Evolutionary conservation across 768 basidiomycete species (phyloP).

Genomic region (Postia placenta): DNA sequence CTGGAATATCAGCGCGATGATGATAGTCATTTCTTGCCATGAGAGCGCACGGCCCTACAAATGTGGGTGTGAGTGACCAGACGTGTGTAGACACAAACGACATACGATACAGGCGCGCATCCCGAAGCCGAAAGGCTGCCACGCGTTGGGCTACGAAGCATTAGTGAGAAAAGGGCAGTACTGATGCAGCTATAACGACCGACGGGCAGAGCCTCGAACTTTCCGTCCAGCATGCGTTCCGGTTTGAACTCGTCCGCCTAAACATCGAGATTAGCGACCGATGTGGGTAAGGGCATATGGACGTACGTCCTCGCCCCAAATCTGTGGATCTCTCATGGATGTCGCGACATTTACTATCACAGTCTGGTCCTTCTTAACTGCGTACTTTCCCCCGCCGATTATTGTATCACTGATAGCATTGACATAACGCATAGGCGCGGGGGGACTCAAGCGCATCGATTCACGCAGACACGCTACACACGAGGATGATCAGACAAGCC

Average conservation of each 20-base stretch:
- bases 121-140: constrained; percentile 33
- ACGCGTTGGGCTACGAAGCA: constrained; percentile 32
- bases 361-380: constrained; percentile 24
- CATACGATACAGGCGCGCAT: constrained; percentile 18
- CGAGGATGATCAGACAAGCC: not conserved
- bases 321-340: constrained; percentile 33
- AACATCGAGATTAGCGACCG: not conserved
- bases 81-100: not conserved
- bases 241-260: constrained; percentile 35
- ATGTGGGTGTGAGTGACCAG: not conserved
- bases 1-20: constrained; percentile 37
- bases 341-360: constrained; percentile 25
- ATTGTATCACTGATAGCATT: constrained; percentile 32
- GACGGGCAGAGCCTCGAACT: constrained; percentile 40
- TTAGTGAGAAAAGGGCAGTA: not conserved
- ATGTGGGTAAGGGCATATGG: not conserved
- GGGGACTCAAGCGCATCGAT: constrained; percentile 29
- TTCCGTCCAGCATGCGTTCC: constrained; percentile 43
- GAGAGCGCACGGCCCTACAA: constrained; percentile 36
- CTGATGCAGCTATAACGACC: not conserved
- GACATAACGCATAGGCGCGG: constrained; percentile 31
- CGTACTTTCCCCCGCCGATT: constrained; percentile 34
- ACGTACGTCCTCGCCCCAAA: constrained; percentile 44
- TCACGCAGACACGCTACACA: constrained; percentile 34
- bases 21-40: constrained; percentile 40